Conservation (phyloP, 192 early-diverging fungal species). For the Coemansia sp. region DNA sequence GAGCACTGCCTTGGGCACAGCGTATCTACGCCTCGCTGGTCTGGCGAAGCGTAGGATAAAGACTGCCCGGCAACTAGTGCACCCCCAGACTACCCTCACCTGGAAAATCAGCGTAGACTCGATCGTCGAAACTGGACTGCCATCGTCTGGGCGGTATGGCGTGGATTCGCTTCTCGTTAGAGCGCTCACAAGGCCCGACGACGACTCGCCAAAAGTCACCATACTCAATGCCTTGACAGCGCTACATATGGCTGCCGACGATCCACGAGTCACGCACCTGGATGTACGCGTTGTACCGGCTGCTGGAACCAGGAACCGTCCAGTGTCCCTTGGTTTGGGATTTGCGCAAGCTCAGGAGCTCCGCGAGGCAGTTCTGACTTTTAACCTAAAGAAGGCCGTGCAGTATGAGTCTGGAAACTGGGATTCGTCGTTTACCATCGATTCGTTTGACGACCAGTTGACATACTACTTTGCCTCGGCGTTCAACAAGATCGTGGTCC, state of each 20-base stretch:
- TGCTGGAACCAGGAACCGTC: neutral
- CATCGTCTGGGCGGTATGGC: slow-evolving; percentile 3
- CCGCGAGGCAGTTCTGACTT: no score
- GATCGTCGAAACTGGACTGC: slow-evolving; percentile 21
- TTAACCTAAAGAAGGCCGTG: no score
- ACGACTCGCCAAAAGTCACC: slow-evolving; percentile 14
- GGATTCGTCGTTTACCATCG: no score
- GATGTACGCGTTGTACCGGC: slow-evolving; percentile 9
- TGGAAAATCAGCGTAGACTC: slow-evolving; percentile 34
- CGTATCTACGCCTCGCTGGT: slow-evolving; percentile 1
- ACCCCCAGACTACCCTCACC: slow-evolving; percentile 17
- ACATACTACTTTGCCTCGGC: no score
- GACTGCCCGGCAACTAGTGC: slow-evolving; percentile 1
- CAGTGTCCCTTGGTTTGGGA: neutral
- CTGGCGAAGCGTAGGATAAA: neutral
- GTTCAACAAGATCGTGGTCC: no score
- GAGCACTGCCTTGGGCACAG: slow-evolving; percentile 14
- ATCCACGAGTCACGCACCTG: slow-evolving; percentile 50
- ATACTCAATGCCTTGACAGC: slow-evolving; percentile 53
- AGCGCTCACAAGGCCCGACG: slow-evolving; percentile 1
- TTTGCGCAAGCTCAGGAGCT: no score
- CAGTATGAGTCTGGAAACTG: no score
- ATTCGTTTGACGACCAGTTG: no score
- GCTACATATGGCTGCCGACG: slow-evolving; percentile 58
- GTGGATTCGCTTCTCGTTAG: neutral